Percentiles rank a stretch among this genome's conserved stretches.
phyloP scores from a whole-genome alignment of 345 rosid genomes.

The Melastoma malabathricum region DNA sequence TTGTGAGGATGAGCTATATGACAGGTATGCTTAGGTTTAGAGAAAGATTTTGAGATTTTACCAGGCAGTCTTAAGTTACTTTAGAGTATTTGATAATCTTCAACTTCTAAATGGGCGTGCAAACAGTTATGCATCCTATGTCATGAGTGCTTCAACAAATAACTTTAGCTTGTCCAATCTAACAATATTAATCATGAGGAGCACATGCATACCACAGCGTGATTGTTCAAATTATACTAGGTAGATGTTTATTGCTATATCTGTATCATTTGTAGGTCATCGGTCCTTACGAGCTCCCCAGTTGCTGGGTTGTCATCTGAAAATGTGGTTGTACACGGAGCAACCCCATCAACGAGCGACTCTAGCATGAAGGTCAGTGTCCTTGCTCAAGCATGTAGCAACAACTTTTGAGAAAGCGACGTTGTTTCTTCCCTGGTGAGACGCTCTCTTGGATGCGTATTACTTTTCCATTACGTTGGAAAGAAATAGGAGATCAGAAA shows the following conservation, averaged over 20 bases:
- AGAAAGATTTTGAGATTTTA: background rate
- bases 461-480: background rate
- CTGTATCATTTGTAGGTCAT: slow-evolving; percentile 38
- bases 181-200: too few species aligned
- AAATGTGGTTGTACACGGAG: slow-evolving; percentile 53
- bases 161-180: too few species aligned
- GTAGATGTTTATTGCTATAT: background rate
- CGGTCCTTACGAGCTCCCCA: slow-evolving; percentile 34
- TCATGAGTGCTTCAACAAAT: too few species aligned
- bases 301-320: slow-evolving; percentile 55
- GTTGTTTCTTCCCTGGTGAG: slow-evolving; percentile 3
- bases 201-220: too few species aligned
- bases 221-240: background rate
- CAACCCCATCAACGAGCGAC: slow-evolving; percentile 50
- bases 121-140: too few species aligned
- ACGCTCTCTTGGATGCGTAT: background rate
- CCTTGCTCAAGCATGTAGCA: slow-evolving; percentile 10
- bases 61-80: too few species aligned
- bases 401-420: slow-evolving; percentile 10
- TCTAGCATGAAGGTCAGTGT: slow-evolving; percentile 61
- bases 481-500: background rate
- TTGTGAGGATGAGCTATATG: slow-evolving; percentile 69
- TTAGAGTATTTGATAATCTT: too few species aligned
- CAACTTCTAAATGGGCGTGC: too few species aligned
- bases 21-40: slow-evolving; percentile 34